phyloP scores from a whole-genome alignment of 2,329 filamentous ascomycete genomes.

The Colletotrichum noveboracense region DNA sequence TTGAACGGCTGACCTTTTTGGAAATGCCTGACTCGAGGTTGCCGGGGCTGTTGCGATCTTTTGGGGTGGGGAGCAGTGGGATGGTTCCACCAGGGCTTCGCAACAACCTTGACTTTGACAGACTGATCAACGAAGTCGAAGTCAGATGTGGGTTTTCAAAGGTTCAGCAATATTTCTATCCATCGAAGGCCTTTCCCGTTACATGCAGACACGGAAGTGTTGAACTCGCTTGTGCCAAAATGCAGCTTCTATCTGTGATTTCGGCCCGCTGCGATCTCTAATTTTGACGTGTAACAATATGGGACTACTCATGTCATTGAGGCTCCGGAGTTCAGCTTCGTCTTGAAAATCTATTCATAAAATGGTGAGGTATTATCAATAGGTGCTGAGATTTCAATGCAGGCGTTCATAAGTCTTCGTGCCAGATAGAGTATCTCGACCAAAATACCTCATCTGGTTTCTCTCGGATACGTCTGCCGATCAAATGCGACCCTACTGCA shows the following conservation, averaged over 20 bases:
- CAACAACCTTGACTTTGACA: neutral
- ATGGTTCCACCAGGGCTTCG: neutral
- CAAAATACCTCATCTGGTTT: neutral
- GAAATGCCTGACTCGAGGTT: neutral
- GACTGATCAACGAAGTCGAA: neutral
- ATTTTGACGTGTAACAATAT: neutral
- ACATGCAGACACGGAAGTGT: neutral
- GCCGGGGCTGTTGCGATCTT: neutral
- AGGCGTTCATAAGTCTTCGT: neutral
- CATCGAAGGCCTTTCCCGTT: neutral
- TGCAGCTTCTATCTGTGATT: neutral
- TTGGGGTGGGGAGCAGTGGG: neutral
- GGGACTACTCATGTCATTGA: neutral
- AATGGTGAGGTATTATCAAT: rapidly evolving
- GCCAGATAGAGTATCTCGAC: neutral
- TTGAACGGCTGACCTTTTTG: neutral
- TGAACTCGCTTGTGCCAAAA: neutral
- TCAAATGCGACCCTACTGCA: neutral
- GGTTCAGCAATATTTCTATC: neutral
- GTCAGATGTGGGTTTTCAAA: neutral
- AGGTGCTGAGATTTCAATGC: neutral
- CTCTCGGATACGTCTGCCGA: neutral
- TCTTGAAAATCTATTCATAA: neutral
- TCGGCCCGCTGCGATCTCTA: rapidly evolving
- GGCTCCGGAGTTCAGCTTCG: rapidly evolving